Percentiles rank a stretch among this genome's conserved stretches.
Evolutionary conservation across 176 grass and related monocot species (phyloP).

Genomic region (Hordeum vulgare): MorexV3_pseudomolecules_assembly NC_058521.1:19264060-19264559

Average conservation of each 20-base stretch:
- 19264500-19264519: constrained; percentile 84
- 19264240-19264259: not conserved
- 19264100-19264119: constrained; percentile 13
- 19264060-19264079: constrained; percentile 1
- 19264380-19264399: not conserved
- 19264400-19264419: constrained; percentile 11
- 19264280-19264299: not conserved
- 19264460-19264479: constrained; percentile 38
- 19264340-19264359: not conserved
- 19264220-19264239: not conserved
- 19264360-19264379: not conserved
- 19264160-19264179: constrained; percentile 3
- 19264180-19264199: not conserved
- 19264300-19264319: not conserved
- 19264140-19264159: not conserved
- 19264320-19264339: not conserved
- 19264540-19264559: constrained; percentile 88
- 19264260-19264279: not conserved
- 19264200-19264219: not conserved
- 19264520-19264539: constrained; percentile 88
- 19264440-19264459: constrained; percentile 77
- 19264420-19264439: constrained; percentile 98
- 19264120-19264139: not conserved
- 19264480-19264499: constrained; percentile 70
- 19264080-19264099: not conserved